Evolutionary conservation across 2,329 filamentous ascomycete species (phyloP).

Genomic region (Fusarium haematococcum): DNA sequence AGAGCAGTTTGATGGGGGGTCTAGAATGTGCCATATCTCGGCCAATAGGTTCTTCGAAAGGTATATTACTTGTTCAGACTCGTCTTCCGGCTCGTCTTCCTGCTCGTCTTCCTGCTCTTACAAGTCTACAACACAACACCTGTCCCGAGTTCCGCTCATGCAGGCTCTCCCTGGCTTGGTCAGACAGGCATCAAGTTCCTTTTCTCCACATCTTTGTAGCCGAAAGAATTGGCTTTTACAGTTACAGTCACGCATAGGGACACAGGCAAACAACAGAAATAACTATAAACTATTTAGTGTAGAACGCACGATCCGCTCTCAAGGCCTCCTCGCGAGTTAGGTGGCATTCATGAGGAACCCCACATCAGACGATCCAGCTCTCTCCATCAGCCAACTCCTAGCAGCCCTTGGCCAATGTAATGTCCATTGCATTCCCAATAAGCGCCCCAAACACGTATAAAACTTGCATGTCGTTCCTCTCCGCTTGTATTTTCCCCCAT

Average conservation of each 20-base stretch:
- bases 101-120: not conserved
- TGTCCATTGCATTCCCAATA: conserved; percentile 26
- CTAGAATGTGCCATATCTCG: not conserved
- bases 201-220: not conserved
- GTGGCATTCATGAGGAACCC: conserved; percentile 10
- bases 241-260: not conserved
- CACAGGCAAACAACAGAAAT: conserved; percentile 8
- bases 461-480: conserved; percentile 19
- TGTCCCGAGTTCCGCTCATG: not conserved
- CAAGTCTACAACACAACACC: not conserved
- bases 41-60: not conserved
- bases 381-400: conserved; percentile 26
- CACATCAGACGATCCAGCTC: conserved; percentile 20
- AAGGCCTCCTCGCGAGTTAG: conserved; percentile 6
- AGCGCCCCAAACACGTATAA: conserved; percentile 29
- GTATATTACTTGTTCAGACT: not conserved
- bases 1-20: not conserved
- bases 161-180: not conserved
- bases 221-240: not conserved
- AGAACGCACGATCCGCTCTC: conserved; percentile 20
- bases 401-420: conserved; percentile 25
- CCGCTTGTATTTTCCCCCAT: conserved; percentile 15
- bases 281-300: conserved; percentile 20
- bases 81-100: not conserved
- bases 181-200: not conserved